Conservation (phyloP, 2,329 filamentous ascomycete genomes). For the Orbilia blumenaviensis region DNA sequence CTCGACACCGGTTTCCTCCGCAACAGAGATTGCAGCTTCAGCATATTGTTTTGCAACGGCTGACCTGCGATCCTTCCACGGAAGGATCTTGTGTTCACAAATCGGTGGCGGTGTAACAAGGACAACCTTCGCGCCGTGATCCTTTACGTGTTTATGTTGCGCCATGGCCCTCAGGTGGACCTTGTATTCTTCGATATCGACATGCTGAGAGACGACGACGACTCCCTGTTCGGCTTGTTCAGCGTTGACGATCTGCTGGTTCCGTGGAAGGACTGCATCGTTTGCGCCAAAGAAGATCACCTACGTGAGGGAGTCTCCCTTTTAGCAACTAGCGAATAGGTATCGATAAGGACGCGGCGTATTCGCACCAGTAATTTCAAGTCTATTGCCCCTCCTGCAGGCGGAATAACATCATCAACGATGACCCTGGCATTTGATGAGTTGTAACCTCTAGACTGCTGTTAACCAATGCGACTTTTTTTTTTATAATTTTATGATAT, state of each 20-base stretch:
- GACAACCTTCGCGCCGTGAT: conserved; percentile 77
- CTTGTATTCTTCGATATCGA: conserved; percentile 79
- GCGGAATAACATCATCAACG: conserved; percentile 75
- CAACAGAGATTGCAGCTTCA: conserved; percentile 72
- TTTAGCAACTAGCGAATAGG: conserved; percentile 50
- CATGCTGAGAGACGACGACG: conserved; percentile 69
- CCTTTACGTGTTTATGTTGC: conserved; percentile 73
- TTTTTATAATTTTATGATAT: no score
- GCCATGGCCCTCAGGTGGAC: conserved; percentile 77
- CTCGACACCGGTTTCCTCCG: conserved; percentile 67
- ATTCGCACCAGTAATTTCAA: conserved; percentile 73
- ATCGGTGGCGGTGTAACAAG: conserved; percentile 84
- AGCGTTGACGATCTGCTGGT: conserved; percentile 59
- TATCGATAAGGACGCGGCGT: neutral
- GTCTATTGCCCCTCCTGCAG: conserved; percentile 69
- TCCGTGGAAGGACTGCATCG: conserved; percentile 74
- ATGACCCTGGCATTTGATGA: conserved; percentile 76
- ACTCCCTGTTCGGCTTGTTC: neutral
- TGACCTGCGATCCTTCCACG: conserved; percentile 67
- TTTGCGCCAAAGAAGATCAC: conserved; percentile 88
- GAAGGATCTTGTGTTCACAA: conserved; percentile 60
- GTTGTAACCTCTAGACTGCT: conserved; percentile 75
- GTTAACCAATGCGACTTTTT: conserved; percentile 14
- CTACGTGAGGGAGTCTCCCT: conserved; percentile 64
- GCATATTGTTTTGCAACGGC: conserved; percentile 72